Percentiles rank a stretch among this genome's conserved stretches.
Evolutionary conservation across 148 eudicot species (phyloP).

Genomic region (Nyssa sinensis): DNA sequence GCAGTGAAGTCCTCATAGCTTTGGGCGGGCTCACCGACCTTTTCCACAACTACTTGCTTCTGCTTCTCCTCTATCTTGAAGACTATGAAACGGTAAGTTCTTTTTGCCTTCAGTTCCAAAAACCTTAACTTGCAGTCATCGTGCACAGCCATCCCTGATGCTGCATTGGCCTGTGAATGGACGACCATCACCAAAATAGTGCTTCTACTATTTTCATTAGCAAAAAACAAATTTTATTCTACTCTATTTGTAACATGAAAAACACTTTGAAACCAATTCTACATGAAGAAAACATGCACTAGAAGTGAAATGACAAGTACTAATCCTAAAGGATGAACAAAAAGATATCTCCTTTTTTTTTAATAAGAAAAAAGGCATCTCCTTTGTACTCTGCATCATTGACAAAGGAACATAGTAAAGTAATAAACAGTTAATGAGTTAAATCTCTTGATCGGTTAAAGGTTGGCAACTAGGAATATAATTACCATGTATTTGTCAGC

Average conservation of each 20-base stretch:
- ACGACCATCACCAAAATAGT: not conserved
- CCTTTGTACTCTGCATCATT: too few species aligned
- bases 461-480: too few species aligned
- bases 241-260: too few species aligned
- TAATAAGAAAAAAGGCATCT: too few species aligned
- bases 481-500: too few species aligned
- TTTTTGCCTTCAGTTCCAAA: slow-evolving; percentile 25
- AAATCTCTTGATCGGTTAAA: too few species aligned
- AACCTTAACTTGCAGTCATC: slow-evolving; percentile 30
- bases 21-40: slow-evolving; percentile 26
- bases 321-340: not conserved
- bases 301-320: not conserved
- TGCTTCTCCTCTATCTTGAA: slow-evolving; percentile 28
- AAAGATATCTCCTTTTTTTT: too few species aligned
- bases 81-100: slow-evolving; percentile 27
- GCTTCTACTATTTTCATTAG: not conserved
- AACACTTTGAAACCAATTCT: too few species aligned
- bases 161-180: slow-evolving; percentile 23
- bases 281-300: not conserved
- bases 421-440: too few species aligned
- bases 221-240: too few species aligned
- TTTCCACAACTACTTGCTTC: slow-evolving; percentile 29
- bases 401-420: too few species aligned
- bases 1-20: slow-evolving; percentile 30
- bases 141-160: slow-evolving; percentile 33